phyloP scores from a whole-genome alignment of 257 asterid species.

The Solanum pennellii region DNA sequence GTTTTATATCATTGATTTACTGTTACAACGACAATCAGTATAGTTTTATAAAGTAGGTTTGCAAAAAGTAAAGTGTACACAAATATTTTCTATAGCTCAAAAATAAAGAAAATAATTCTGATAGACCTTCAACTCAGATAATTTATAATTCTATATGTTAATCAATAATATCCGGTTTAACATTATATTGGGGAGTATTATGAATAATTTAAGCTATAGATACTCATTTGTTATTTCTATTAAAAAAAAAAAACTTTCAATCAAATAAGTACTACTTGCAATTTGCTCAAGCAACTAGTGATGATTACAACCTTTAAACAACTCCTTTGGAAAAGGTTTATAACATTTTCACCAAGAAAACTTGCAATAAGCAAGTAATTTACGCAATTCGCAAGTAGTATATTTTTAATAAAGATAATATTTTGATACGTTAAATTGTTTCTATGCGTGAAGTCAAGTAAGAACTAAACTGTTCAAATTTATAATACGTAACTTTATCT shows the following conservation, averaged over 20 bases:
- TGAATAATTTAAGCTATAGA: not conserved
- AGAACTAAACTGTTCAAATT: no score
- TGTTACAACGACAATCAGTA: fast-evolving
- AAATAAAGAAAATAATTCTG: no score
- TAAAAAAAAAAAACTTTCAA: not conserved
- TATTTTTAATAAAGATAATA: not conserved
- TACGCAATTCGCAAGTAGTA: not conserved
- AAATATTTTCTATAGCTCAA: no score
- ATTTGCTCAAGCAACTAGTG: not conserved
- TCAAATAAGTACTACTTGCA: not conserved
- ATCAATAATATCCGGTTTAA: not conserved
- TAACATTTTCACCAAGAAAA: not conserved
- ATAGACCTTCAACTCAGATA: not conserved
- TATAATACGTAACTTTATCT: no score
- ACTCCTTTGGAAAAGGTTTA: not conserved
- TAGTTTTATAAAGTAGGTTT: no score
- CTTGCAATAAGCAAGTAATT: not conserved
- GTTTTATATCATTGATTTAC: not conserved
- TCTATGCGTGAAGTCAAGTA: no score
- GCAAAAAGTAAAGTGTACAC: no score
- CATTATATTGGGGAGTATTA: not conserved
- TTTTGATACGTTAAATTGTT: no score
- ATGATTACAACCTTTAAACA: not conserved
- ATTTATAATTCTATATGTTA: no score
- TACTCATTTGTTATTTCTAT: no score